Base-by-base conservation (phyloP, 2,329 filamentous ascomycete genomes). In the Cladosporium sp. region DNA sequence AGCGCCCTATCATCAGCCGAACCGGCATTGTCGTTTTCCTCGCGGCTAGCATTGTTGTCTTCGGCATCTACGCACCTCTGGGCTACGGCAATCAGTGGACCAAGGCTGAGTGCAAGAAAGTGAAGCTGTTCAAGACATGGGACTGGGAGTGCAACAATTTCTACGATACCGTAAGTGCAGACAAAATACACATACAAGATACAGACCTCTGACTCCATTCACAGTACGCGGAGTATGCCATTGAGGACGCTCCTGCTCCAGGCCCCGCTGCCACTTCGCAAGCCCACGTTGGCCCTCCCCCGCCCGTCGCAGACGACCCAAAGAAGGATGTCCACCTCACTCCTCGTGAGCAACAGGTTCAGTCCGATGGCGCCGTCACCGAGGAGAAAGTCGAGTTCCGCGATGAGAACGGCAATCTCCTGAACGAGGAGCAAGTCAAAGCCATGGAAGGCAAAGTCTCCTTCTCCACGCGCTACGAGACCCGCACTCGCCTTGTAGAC, bases 131-230 rank as follows among this genome's bases (percentile, higher is more conserved):
- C 65, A 75, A 79, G 52, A 85, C 83, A 1, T 98, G 93, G 93
- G 93, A 98, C 67, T 98, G 92, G 80, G 93, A 98, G 70, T 98
- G 93, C 79, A 95, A 95, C 69, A 91, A 81, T 53, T 98, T 98
- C 75, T 77, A 85, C 60, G 84, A 84, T 57, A 83, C 83, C 66
- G 91, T 96, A 83, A 87, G 88, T 39, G 40, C 29, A 12, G 29
- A n/a, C n/a, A n/a, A n/a, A 40, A 18, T 11, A 11, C 6, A 2
- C 33, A 18, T 16, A 4, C 18, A 22, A 6, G 12, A 8, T 36
- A 15, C 7, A 19, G 2, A 13, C 20, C 15, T 11, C 43, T 48
- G 18, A 48, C 45, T 22, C 4, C 29, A 33, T 11, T 22, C 13
- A 32, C 47, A 66, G 63, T 67, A 67, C 50, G 60, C 61, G 29